These are phyloP conservation scores for Platismatia glauca DNA, from an alignment of 495 filamentous ascomycete genomes.

Conservation along the genomic window DNA sequence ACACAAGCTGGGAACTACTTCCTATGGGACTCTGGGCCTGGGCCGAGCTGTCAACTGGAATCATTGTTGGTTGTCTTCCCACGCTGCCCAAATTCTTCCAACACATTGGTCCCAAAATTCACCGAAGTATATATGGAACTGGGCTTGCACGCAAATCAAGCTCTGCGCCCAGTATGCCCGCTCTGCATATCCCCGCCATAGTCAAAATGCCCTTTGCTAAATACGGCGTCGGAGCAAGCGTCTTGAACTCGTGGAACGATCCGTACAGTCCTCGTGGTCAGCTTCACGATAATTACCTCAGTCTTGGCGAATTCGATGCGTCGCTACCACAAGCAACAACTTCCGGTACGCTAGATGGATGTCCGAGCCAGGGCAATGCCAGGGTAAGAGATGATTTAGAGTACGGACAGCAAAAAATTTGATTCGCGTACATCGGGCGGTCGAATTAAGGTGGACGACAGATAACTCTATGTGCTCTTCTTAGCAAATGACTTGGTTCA, in stretches of 20 bases:
- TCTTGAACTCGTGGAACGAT: not conserved
- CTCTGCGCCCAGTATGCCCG: not conserved
- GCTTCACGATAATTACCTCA: not conserved
- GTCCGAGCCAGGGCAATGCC: not conserved
- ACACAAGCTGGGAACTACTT: not conserved
- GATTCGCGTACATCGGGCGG: not conserved
- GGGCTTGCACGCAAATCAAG: not conserved
- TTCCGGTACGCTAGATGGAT: not conserved
- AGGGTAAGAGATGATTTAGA: not conserved
- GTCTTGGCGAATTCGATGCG: not conserved
- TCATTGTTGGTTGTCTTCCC: slow-evolving; percentile 10
- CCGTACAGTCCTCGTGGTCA: not conserved
- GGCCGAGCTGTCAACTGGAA: slow-evolving; percentile 1
- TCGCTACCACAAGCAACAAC: not conserved
- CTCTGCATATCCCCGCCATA: not conserved
- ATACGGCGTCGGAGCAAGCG: not conserved
- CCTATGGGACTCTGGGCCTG: slow-evolving; percentile 2
- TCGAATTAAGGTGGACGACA: not conserved
- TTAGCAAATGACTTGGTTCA: not conserved
- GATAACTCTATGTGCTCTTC: not conserved
- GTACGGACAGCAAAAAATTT: not conserved
- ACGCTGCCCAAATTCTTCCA: slow-evolving; percentile 8
- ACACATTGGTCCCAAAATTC: slow-evolving; percentile 3
- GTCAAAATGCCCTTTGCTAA: not conserved
- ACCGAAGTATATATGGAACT: not conserved